Evolutionary conservation across 2,329 filamentous ascomycete species (phyloP).

Genomic region (Phialophora expanda): DNA sequence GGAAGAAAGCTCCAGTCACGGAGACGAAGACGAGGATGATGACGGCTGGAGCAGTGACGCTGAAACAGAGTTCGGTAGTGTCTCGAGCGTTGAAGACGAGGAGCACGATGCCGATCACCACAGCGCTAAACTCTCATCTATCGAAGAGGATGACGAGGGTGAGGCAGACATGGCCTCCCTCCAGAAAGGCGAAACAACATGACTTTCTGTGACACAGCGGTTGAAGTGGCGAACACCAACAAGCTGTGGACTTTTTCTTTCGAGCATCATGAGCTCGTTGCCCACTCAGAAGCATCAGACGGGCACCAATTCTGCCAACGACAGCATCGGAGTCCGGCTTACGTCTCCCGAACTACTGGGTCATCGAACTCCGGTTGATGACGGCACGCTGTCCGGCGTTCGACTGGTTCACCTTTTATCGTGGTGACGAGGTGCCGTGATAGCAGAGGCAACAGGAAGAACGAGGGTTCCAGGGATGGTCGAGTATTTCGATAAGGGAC

Average conservation of each 20-base stretch:
- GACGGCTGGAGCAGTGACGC: slow-evolving; percentile 19
- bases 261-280: neutral
- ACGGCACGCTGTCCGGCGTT: too few relatives aligned
- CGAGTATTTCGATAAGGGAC: too few relatives aligned
- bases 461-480: too few relatives aligned
- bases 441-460: too few relatives aligned
- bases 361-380: neutral
- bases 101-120: neutral
- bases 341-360: neutral
- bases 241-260: neutral
- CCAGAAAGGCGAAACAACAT: neutral
- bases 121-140: neutral
- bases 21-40: neutral
- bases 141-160: slow-evolving; percentile 5
- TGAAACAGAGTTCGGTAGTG: slow-evolving; percentile 17
- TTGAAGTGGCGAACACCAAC: neutral
- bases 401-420: too few relatives aligned
- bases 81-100: slow-evolving; percentile 15
- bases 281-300: neutral
- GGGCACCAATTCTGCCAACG: neutral
- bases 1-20: slow-evolving; percentile 6
- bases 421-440: too few relatives aligned
- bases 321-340: neutral
- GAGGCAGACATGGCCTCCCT: neutral
- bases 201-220: neutral